These are phyloP conservation scores for Entomortierella lignicola DNA, from an alignment of 192 early-diverging fungal genomes.

Conservation along the genomic window DNA sequence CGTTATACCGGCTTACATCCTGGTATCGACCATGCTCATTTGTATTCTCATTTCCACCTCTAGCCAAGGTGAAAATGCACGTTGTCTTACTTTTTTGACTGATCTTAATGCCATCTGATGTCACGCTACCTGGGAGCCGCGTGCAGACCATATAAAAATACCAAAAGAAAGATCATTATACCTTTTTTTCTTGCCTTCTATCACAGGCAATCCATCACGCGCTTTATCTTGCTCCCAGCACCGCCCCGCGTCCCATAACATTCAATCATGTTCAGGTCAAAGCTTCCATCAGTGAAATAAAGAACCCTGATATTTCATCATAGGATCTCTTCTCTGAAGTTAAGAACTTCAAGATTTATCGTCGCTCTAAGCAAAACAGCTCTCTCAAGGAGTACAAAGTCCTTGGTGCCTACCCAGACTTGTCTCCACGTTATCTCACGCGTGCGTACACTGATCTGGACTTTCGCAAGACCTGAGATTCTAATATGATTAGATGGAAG, in stretches of 20 bases:
- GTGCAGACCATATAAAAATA: neutral
- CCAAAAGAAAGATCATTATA: too few species aligned
- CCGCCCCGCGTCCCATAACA: neutral
- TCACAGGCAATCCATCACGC: too few species aligned
- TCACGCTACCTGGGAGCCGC: neutral
- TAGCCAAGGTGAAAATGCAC: neutral
- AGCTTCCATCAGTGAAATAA: slow-evolving; percentile 27
- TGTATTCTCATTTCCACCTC: slow-evolving; percentile 10
- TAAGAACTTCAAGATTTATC: slow-evolving; percentile 53
- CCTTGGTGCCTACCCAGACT: slow-evolving; percentile 52
- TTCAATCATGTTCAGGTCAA: slow-evolving; percentile 35
- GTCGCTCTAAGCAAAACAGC: slow-evolving; percentile 42
- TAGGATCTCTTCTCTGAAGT: slow-evolving; percentile 53
- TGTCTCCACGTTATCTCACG: slow-evolving; percentile 50
- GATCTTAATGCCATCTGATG: neutral
- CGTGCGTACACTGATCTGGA: slow-evolving; percentile 60
- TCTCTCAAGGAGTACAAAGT: slow-evolving; percentile 62
- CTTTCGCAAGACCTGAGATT: slow-evolving; percentile 61
- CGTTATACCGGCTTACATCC: too few species aligned
- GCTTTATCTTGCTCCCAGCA: too few species aligned
- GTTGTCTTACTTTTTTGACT: neutral
- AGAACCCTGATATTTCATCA: slow-evolving; percentile 15
- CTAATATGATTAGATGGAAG: slow-evolving; percentile 58
- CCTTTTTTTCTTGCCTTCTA: too few species aligned
- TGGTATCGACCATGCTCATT: too few species aligned